Base-by-base conservation (phyloP, 139 green algal genomes). In the Trebouxia sp. region DNA sequence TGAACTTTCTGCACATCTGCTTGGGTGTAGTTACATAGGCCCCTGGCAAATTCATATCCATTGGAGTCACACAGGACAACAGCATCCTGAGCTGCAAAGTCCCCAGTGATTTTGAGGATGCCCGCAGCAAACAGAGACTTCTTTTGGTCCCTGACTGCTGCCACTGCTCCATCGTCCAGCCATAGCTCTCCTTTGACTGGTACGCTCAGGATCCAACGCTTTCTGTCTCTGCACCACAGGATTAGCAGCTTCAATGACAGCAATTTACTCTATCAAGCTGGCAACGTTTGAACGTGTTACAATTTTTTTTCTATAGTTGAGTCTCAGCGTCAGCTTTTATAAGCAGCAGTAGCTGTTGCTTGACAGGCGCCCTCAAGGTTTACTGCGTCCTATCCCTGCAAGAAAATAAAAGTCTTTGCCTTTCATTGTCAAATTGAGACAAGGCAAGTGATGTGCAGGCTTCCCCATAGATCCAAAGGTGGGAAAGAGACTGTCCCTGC, bases 191-290 rank as follows among this genome's bases (percentile, higher is more conserved):
- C 92, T 78, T 87, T 90, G 47, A 87, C 72, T 6, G 92, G 88
- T 67, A 95, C 87, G 45, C 80, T 88, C 20, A 96, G 88, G 41
- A 98, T 93, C 94, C 94, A 98, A 20, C 94, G 89, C 84, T 97
- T 96, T n/a, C 91, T 86, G 6, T 92, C 93, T 42, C 86, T 92
- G 72, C 65, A 75, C 14, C n/a, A n/a, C n/a, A n/a, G n/a, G n/a
- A n/a, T n/a, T n/a, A n/a, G n/a, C n/a, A n/a, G n/a, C n/a, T n/a
- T n/a, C n/a, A n/a, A n/a, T n/a, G n/a, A n/a, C n/a, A n/a, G n/a
- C n/a, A n/a, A n/a, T n/a, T n/a, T n/a, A n/a, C n/a, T n/a, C n/a
- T n/a, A n/a, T n/a, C n/a, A n/a, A n/a, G n/a, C n/a, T n/a, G n/a
- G n/a, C n/a, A n/a, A n/a, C n/a, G n/a, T n/a, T n/a, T n/a, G n/a